Evolutionary conservation across 2,329 filamentous ascomycete genomes (phyloP).

Genomic region (Akanthomyces uredinophilus): DNA sequence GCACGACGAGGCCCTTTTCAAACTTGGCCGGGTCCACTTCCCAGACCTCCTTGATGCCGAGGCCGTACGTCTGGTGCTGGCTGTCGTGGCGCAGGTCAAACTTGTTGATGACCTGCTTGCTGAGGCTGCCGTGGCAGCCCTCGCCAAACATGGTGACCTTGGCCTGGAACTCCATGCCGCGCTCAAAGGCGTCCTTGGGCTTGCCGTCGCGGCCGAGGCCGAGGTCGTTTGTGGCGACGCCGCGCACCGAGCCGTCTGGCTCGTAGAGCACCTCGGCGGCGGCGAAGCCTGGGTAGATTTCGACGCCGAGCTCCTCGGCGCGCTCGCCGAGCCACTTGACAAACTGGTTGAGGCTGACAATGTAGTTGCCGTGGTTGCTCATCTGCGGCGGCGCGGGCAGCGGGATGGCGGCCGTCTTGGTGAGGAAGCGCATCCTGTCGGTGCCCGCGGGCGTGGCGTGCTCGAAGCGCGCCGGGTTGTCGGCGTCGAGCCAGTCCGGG

Average conservation of each 20-base stretch:
- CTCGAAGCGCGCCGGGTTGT: constrained; percentile 83
- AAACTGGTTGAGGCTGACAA: constrained; percentile 91
- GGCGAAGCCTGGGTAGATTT: constrained; percentile 93
- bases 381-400: constrained; percentile 92
- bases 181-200: constrained; percentile 85
- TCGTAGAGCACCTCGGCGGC: constrained; percentile 89
- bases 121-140: constrained; percentile 91
- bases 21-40: constrained; percentile 93
- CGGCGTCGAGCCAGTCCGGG: constrained; percentile 86
- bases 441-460: constrained; percentile 75
- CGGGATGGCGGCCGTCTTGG: constrained; percentile 70
- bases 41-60: constrained; percentile 97
- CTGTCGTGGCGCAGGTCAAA: constrained; percentile 85
- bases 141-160: constrained; percentile 87
- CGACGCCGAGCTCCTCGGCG: constrained; percentile 93
- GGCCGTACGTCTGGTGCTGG: constrained; percentile 89
- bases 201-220: constrained; percentile 77
- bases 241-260: constrained; percentile 79
- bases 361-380: constrained; percentile 97
- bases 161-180: constrained; percentile 98
- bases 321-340: constrained; percentile 93
- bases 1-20: constrained; percentile 74
- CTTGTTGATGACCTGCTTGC: constrained; percentile 91
- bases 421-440: constrained; percentile 93
- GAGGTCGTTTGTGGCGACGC: constrained; percentile 93